Conservation (phyloP, 2,329 filamentous ascomycete genomes). For the Aspergillus floridensis region DNA sequence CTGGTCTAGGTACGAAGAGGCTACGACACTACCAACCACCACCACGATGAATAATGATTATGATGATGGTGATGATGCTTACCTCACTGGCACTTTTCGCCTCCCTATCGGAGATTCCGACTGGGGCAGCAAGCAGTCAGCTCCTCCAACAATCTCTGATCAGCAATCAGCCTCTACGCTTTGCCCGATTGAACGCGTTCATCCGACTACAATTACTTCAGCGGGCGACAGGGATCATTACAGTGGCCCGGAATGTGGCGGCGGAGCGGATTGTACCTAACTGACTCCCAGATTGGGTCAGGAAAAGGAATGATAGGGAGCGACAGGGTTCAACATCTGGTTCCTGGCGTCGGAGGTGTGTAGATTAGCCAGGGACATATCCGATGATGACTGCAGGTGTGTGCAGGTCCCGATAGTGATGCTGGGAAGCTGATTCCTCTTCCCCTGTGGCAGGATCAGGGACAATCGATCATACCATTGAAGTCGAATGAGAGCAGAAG, state of each 20-base stretch:
- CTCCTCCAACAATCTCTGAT: background rate
- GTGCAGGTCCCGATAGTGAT: background rate
- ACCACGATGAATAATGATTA: too few relatives aligned
- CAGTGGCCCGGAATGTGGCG: slow-evolving; percentile 2
- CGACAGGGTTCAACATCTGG: background rate
- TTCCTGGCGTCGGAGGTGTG: slow-evolving; percentile 5
- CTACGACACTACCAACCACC: background rate
- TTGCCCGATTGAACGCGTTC: background rate
- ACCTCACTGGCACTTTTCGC: background rate
- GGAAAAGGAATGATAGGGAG: background rate
- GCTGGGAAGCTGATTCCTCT: background rate
- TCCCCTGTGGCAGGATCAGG: background rate
- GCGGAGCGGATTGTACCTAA: background rate
- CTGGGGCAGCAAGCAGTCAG: background rate
- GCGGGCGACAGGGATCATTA: background rate
- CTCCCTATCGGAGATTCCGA: background rate
- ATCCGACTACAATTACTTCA: background rate
- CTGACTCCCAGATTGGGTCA: background rate
- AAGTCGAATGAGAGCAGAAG: background rate
- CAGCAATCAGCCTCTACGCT: too few relatives aligned
- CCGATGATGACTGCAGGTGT: background rate
- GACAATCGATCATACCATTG: slow-evolving; percentile 1
- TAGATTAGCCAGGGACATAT: background rate
- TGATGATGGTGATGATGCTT: too few relatives aligned
- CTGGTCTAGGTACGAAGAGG: background rate